A percentile compares a stretch with the other conserved stretches of the same genome.
Conservation (phyloP, 108 stramenopile genomes). For the Thalassiosira profunda region DNA sequence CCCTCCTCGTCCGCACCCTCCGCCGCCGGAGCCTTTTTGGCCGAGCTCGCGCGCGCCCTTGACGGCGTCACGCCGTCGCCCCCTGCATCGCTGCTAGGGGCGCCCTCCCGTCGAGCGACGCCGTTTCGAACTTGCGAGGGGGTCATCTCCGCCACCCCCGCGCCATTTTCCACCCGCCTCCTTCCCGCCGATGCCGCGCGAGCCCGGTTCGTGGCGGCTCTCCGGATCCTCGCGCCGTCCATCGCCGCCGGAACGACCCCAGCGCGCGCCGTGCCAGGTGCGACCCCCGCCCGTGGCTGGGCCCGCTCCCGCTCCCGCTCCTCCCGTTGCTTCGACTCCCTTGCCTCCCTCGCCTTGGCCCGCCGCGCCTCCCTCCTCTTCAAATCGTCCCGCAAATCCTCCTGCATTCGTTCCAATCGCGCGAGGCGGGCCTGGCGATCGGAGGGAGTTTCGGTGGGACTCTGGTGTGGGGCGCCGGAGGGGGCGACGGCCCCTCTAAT, state of each 20-base stretch:
- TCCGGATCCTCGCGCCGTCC: background rate
- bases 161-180: background rate
- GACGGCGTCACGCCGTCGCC: background rate
- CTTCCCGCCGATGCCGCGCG: background rate
- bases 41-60: too few relatives aligned
- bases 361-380: slow-evolving; percentile 32
- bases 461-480: background rate
- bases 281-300: too few relatives aligned
- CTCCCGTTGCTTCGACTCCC: slow-evolving; percentile 48
- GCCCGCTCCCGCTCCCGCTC: slow-evolving; percentile 47
- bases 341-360: slow-evolving; percentile 39
- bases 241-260: too few relatives aligned
- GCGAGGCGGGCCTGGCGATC: slow-evolving; percentile 35
- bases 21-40: too few relatives aligned
- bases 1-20: too few relatives aligned
- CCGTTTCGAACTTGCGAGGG: slow-evolving; percentile 1
- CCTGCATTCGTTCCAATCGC: slow-evolving; percentile 45
- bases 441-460: background rate
- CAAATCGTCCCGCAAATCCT: slow-evolving; percentile 28
- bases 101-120: too few relatives aligned
- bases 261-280: too few relatives aligned
- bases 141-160: background rate
- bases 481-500: slow-evolving; percentile 1
- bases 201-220: background rate
- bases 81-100: background rate